Evolutionary conservation across 179 eudicot species (phyloP), one percentile per base, ranked within the genome.

Genomic region (Gypsophila paniculata): DNA sequence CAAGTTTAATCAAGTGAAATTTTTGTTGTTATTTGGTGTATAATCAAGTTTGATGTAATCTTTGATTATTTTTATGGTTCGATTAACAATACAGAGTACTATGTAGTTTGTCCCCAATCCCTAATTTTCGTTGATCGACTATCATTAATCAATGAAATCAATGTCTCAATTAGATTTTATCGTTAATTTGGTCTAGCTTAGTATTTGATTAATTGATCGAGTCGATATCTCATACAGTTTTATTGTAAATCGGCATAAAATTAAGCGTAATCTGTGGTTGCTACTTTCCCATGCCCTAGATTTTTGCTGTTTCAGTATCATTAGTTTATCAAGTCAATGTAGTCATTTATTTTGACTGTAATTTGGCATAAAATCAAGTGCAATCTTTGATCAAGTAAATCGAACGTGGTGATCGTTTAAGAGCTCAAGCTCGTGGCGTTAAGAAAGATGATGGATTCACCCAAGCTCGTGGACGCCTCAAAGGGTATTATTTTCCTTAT

Each of bases 391-490:
- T 79, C 75, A 68, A 75, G 38, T 68, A 61, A 26, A 68, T 29
- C 13, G 54, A 68, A 79, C 82, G 82, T 63, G 82, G 82, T 14
- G 79, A 79, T 62, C 82, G 82, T 46, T 74, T 75, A 59, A 75
- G 82, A 76, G 82, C 79, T 32, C 71, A 65, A 19, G 70, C 82
- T 75, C 70, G 82, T 18, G 70, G 52, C 29, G 63, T 57, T 6
- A 72, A 75, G 11, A 75, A 75, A 68, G 76, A 75, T 4, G 82
- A 75, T 69, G 82, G 82, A 5, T 75, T 79, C 42, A 79, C 82
- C 23, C 82, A 72, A 1, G 82, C 75, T 48, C 82, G n/a, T n/a
- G n/a, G 75, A 36, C 79, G 82, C 39, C 82, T 79, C 11, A 76
- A 79, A 65, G 72, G 82, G 79, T 79, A 34, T 4, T 0, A 15